A percentile compares a stretch with the other conserved stretches of the same genome.
phyloP scores from a whole-genome alignment of 352 stramenopile species.

The Pythium aristosporum region DNA sequence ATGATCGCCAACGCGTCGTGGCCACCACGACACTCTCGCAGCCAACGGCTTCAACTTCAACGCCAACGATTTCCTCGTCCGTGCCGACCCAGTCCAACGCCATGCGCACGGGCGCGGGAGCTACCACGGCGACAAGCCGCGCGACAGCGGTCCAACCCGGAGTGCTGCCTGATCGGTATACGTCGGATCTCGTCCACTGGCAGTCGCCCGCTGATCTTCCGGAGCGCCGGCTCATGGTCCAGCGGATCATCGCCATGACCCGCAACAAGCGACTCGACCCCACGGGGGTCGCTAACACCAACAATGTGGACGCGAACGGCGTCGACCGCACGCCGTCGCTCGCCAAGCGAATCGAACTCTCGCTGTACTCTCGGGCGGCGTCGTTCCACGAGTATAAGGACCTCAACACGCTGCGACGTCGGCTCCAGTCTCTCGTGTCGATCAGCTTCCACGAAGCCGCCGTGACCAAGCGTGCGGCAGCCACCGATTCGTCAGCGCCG shows the following conservation, averaged over 20 bases:
- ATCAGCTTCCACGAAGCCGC: conserved; percentile 87
- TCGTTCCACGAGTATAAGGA: conserved; percentile 87
- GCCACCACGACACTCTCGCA: not conserved
- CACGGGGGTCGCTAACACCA: conserved; percentile 4
- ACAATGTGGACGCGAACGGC: conserved; percentile 27
- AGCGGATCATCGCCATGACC: conserved; percentile 88
- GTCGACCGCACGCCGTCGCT: conserved; percentile 76
- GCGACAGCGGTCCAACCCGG: conserved; percentile 42
- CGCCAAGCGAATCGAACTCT: conserved; percentile 85
- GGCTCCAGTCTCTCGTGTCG: conserved; percentile 82
- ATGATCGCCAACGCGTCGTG: conserved; percentile 13
- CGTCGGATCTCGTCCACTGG: conserved; percentile 75
- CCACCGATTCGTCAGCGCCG: conserved; percentile 24
- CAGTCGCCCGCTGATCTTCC: conserved; percentile 81
- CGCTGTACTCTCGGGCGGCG: conserved; percentile 75
- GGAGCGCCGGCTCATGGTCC: conserved; percentile 79
- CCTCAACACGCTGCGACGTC: conserved; percentile 76
- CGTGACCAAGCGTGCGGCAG: conserved; percentile 44
- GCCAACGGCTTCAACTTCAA: no score
- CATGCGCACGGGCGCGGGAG: conserved; percentile 46
- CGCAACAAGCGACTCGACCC: conserved; percentile 54
- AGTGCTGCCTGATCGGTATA: conserved; percentile 74
- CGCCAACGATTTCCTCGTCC: not conserved
- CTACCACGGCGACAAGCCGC: conserved; percentile 28
- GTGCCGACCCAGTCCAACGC: conserved; percentile 28